Conservation (phyloP, 257 asterid genomes). For the Galeopsis tetrahit region DNA sequence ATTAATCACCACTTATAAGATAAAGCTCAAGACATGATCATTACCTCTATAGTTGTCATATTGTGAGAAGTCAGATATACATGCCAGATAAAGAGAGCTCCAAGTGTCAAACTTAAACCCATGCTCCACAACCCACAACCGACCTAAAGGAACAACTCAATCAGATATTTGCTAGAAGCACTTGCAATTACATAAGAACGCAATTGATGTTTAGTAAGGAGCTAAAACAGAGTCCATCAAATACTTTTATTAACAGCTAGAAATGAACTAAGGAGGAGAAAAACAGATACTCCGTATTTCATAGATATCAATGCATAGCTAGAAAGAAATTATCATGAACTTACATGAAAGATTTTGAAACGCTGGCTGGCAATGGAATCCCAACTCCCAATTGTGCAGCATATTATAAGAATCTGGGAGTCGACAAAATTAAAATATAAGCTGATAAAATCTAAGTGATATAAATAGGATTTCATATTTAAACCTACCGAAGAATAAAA, state of each 20-base stretch:
- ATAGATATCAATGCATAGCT: conserved; percentile 1
- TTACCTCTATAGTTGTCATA: conserved; percentile 94
- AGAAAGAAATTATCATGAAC: conserved; percentile 38
- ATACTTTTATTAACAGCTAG: background rate
- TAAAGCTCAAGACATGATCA: conserved; percentile 13
- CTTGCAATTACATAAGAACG: background rate
- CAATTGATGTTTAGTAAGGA: background rate
- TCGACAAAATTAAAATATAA: conserved; percentile 22
- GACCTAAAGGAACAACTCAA: conserved; percentile 45
- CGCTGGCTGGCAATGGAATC: conserved; percentile 38
- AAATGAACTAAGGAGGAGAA: background rate
- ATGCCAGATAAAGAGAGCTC: conserved; percentile 84
- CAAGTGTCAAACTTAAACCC: conserved; percentile 62
- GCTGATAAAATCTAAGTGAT: conserved; percentile 13
- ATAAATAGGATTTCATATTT: conserved; percentile 19
- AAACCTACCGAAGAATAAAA: conserved; percentile 66
- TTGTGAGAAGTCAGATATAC: conserved; percentile 74
- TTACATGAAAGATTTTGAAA: conserved; percentile 64
- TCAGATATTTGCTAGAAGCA: conserved; percentile 26
- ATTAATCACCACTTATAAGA: conserved; percentile 25
- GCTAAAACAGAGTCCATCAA: conserved; percentile 12
- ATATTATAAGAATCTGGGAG: conserved; percentile 56
- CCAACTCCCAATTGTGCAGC: conserved; percentile 53
- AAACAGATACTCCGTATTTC: conserved; percentile 3
- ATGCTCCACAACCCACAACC: conserved; percentile 52